Percentiles rank a stretch among this genome's conserved stretches.
Evolutionary conservation across 768 basidiomycete species (phyloP).

Genomic region (Boletus subparvulus): DNA sequence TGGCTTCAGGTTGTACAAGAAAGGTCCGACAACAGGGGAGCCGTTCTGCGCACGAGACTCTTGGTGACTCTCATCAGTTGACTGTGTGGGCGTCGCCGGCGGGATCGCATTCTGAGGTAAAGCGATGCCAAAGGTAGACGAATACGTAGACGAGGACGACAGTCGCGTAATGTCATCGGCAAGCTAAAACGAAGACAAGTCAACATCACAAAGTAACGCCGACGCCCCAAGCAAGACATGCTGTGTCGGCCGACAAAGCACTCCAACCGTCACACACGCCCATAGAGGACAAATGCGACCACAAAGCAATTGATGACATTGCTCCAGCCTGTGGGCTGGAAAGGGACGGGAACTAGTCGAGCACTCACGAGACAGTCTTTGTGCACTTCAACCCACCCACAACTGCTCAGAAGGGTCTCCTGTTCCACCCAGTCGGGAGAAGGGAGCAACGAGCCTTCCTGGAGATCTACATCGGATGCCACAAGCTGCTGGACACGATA

Average conservation of each 20-base stretch:
- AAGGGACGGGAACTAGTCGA: background rate
- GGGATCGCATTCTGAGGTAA: conserved; percentile 32
- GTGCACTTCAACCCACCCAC: conserved; percentile 74
- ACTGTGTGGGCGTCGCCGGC: conserved; percentile 28
- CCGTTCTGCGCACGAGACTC: conserved; percentile 22
- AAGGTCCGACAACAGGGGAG: conserved; percentile 25
- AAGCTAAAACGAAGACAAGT: conserved; percentile 25
- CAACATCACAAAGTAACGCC: conserved; percentile 7
- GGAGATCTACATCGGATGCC: conserved; percentile 54
- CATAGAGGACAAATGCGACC: background rate
- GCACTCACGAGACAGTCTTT: conserved; percentile 64
- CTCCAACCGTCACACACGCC: background rate
- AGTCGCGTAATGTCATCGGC: conserved; percentile 24
- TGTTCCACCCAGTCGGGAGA: conserved; percentile 77
- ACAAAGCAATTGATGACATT: background rate
- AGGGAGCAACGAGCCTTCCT: conserved; percentile 65
- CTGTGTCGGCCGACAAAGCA: conserved; percentile 9
- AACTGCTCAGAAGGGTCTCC: conserved; percentile 63
- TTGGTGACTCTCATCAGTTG: conserved; percentile 28
- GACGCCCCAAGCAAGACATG: conserved; percentile 5
- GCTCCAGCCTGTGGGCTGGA: background rate
- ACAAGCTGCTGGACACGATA: conserved; percentile 71
- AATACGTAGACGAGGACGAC: conserved; percentile 44
- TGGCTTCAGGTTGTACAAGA: conserved; percentile 55
- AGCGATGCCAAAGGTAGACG: conserved; percentile 45